Base-by-base conservation (phyloP, 2,329 filamentous ascomycete genomes). In the Endocalyx cinctus region DNA sequence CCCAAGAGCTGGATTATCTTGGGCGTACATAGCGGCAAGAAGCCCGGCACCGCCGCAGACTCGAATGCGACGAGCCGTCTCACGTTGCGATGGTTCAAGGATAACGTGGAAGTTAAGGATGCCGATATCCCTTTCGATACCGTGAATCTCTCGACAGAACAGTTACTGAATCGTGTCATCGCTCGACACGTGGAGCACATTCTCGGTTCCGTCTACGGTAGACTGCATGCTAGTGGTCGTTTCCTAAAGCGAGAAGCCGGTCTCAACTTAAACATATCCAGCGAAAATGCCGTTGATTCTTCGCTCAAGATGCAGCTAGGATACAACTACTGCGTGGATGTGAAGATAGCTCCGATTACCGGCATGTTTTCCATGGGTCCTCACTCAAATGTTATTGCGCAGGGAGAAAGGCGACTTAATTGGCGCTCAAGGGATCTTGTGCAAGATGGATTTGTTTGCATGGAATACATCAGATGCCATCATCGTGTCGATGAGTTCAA, bases 1-100 rank as follows among this genome's bases (percentile, higher is more conserved):
- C 70, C 75, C 12, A 95, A 94, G 65, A 94, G 81, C 56, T 98
- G 92, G 90, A 70, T 98, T 29, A 82, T 97, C 44, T 69, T 98
- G 31, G 89, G 88, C 8, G 76, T 95, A 22, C 73, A 79, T 38
- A 88, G 81, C 52, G 82, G 82, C 19, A 69, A 64, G 34, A 70
- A 67, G 37, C 54, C 58, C 26, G 60, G 62, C 8, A 58, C 50
- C 10, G 50, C 57, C 10, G 41, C 57, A 2, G 63, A 70, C 31
- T 52, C 62, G 5, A 69, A 64, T 37, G 48, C 62, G 2, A 63
- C 72, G 1, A 83, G 78, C 44, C 62, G 59, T 29, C 55, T 92
- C 28, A 70, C 66, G 3, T 63, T 82, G 25, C 81, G 87, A 44
- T 98, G 92, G 90, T 88, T 94, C 58, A 79, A 86, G 37, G 82